Evolutionary conservation across 768 basidiomycete species (phyloP), one percentile per base, ranked within the genome.

Genomic region (Boletus subcaerulescens): DNA sequence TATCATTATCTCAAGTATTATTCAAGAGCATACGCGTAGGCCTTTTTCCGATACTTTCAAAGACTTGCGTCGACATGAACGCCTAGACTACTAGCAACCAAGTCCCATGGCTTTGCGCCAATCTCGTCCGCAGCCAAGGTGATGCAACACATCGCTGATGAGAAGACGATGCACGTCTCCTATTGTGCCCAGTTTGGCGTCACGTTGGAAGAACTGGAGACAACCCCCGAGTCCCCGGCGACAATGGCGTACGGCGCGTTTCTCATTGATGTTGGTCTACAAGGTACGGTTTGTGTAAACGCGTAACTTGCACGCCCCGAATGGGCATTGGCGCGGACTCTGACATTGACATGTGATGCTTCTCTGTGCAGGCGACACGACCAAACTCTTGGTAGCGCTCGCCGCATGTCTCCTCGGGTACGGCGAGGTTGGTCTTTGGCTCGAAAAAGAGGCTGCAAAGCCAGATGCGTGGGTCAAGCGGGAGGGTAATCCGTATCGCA

Each of bases 321-420:
- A 36, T 29, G 9, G 26, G 26, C 26, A 29, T 9, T 29, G 26
- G 15, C 15, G 35, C 12, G 35, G 15, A 35, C 15, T 35, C 15
- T 36, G 12, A 1, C 15, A 13, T 36, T 5, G 7, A 36, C 15
- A 12, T 15, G 35, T 15, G 5, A 2, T 15, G 14, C 13, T 36
- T 39, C 18, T 22, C 42, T n/a, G 41, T 26, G 22, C 52, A 82
- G 91, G 91, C 0, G 91, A 94, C 64, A 68, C 80, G 5, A 79
- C 81, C 35, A 86, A 81, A 56, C 73, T 95, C 6, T 65, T 87
- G n/a, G 85, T 97, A 73, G 88, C 91, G 0, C 78, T 94, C 1
- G 84, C 89, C 11, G 86, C 91, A 9, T 98, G 95, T 66, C 76
- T 96, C 10, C 73, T 96, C 0, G 95, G 94, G 3, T 98, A 97